These are phyloP conservation scores for Lolium multiflorum DNA, from an alignment of 176 grass and related monocot species.

Conservation along the genomic window DNA sequence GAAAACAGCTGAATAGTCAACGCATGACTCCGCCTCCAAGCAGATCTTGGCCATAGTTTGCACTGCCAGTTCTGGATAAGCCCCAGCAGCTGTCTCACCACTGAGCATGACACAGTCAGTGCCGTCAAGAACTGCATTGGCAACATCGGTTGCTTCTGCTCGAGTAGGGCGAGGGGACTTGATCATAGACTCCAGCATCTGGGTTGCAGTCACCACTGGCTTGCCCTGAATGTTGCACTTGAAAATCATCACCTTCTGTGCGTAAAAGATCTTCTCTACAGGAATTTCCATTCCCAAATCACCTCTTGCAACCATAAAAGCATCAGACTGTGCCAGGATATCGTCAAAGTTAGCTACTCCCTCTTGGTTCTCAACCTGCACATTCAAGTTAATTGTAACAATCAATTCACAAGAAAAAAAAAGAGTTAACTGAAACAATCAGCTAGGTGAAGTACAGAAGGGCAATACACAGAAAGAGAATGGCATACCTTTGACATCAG, in stretches of 20 bases:
- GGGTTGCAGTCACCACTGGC: constrained; percentile 85
- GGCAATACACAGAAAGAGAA: constrained; percentile 8
- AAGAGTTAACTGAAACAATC: background rate
- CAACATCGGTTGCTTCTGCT: constrained; percentile 84
- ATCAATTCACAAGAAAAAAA: no score
- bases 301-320: constrained; percentile 91
- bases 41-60: constrained; percentile 86
- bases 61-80: constrained; percentile 85
- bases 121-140: constrained; percentile 83
- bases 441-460: background rate
- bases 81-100: constrained; percentile 83
- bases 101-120: constrained; percentile 88
- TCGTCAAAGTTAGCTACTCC: constrained; percentile 86
- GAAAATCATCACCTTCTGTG: constrained; percentile 94
- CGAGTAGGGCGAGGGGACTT: constrained; percentile 83
- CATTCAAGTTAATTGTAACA: constrained; percentile 15
- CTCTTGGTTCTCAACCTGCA: constrained; percentile 92
- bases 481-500: constrained; percentile 74
- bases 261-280: constrained; percentile 86
- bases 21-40: constrained; percentile 67
- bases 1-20: constrained; percentile 67
- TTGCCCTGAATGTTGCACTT: constrained; percentile 86
- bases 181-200: constrained; percentile 94
- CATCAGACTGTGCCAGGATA: constrained; percentile 78
- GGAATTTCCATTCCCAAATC: constrained; percentile 94